Base-by-base conservation (phyloP, 805 yeast species). In the Metschnikowia lochheadii region DNA sequence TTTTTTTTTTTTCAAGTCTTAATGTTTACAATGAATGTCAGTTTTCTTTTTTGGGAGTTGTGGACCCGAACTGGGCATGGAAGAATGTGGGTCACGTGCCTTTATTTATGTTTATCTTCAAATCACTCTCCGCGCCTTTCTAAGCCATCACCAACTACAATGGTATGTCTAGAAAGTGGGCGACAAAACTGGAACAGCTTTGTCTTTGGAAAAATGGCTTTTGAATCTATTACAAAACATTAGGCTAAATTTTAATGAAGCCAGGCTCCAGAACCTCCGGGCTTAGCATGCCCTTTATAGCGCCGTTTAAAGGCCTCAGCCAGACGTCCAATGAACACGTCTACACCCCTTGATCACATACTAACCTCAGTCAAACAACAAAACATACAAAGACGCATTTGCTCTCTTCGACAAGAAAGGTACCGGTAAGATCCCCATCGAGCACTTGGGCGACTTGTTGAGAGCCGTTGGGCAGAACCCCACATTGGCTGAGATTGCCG, bases 401-500 rank as follows among this genome's bases (percentile, higher is more conserved):
- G 94, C 98, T 11, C 82, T 94, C 42, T 94, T 92, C 65, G 99
- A 94, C 75, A 91, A 90, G 72, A 89, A 91, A 65, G 98, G 97
- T 29, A 88, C 92, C 36, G 99, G 98, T 15, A 80, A 84, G 67
- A 94, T 94, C 49, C 83, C 97, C 14, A 77, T 80, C 53, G 87
- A 85, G 55, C 84, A 87, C 53, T 78, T 94, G 46, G 99, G 98
- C 34, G 99, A 94, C 65, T 80, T 94, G 60, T 80, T 94, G 53
- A 82, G 99, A 67, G 97, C 99, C 1, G 91, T 94, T 53, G 99
- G 99, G 37, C 98, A 92, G 76, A 94, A 94, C 75, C 99, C 99
- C 56, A 91, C 99, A 3, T 80, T 89, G 62, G 87, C 91, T 20
- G 96, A 90, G 71, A 87, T 90, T 55, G 56, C 73, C n/a, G 77